These are phyloP conservation scores for Fusarium vanettenii DNA, from an alignment of 2,329 filamentous ascomycete genomes.

Conservation along the genomic window DNA sequence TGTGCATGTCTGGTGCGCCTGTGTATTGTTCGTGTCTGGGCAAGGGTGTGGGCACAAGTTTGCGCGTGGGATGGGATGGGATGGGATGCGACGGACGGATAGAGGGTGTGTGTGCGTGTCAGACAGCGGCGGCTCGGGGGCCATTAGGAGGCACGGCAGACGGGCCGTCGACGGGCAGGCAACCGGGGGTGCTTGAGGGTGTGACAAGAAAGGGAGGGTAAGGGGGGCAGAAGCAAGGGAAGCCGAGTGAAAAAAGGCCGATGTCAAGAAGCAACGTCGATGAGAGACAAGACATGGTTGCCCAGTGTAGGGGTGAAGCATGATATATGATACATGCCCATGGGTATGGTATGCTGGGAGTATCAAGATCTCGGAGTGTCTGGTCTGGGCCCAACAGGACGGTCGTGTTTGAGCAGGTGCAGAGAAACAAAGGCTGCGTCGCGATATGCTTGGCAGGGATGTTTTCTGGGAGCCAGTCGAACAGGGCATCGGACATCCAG, in stretches of 20 bases:
- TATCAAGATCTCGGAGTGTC: slow-evolving; percentile 30
- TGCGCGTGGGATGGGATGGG: slow-evolving; percentile 25
- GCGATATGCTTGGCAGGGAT: slow-evolving; percentile 28
- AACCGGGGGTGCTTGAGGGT: slow-evolving; percentile 32
- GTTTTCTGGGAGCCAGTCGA: background rate
- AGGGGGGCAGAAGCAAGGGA: slow-evolving; percentile 33
- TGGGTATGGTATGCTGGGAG: slow-evolving; percentile 8
- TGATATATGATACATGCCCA: slow-evolving; percentile 30
- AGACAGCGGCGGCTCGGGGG: slow-evolving; percentile 37
- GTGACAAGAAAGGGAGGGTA: slow-evolving; percentile 35
- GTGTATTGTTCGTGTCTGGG: slow-evolving; percentile 34
- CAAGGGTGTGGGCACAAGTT: slow-evolving; percentile 36
- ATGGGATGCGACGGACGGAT: slow-evolving; percentile 8
- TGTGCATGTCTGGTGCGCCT: slow-evolving; percentile 33
- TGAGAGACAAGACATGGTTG: slow-evolving; percentile 40
- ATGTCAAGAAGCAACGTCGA: slow-evolving; percentile 44
- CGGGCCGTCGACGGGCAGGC: slow-evolving; percentile 39
- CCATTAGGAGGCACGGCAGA: slow-evolving; percentile 42
- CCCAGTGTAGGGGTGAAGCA: slow-evolving; percentile 19
- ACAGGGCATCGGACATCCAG: background rate
- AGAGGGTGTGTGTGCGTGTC: slow-evolving; percentile 34
- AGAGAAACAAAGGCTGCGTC: slow-evolving; percentile 28
- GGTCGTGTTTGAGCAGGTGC: slow-evolving; percentile 14
- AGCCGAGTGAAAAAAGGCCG: slow-evolving; percentile 13
- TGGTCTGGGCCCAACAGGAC: slow-evolving; percentile 30